Evolutionary conservation across 2,329 filamentous ascomycete species (phyloP).

Genomic region (Nannizziopsis barbatae): DNA sequence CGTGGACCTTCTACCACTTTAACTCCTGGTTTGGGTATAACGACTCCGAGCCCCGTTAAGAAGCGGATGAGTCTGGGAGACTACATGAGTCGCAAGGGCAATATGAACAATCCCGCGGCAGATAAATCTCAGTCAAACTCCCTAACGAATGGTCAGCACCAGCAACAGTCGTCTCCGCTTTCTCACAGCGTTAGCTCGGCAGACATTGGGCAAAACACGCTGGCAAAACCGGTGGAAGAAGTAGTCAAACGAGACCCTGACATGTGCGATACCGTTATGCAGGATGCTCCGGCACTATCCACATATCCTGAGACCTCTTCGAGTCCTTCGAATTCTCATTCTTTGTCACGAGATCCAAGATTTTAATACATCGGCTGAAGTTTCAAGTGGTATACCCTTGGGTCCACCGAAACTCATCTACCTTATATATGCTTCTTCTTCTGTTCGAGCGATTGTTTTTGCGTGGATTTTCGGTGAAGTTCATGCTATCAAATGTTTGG

Average conservation of each 20-base stretch:
- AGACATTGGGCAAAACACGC: background rate
- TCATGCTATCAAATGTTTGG: slow-evolving; percentile 1
- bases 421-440: background rate
- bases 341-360: slow-evolving; percentile 9
- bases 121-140: slow-evolving; percentile 31
- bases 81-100: slow-evolving; percentile 37
- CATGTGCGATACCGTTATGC: slow-evolving; percentile 12
- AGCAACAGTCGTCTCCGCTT: slow-evolving; percentile 15
- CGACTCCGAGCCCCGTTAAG: slow-evolving; percentile 39
- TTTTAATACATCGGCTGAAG: slow-evolving; percentile 2
- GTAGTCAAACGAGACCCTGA: background rate
- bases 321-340: background rate
- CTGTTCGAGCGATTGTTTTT: slow-evolving; percentile 8
- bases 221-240: slow-evolving; percentile 1
- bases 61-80: slow-evolving; percentile 43
- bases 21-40: slow-evolving; percentile 22
- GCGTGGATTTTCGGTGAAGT: slow-evolving; percentile 3
- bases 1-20: background rate
- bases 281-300: slow-evolving; percentile 7
- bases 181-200: slow-evolving; percentile 13
- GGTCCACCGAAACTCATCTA: background rate
- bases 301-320: background rate
- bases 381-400: background rate
- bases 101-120: slow-evolving; percentile 30
- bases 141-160: slow-evolving; percentile 21